Conservation (phyloP, 257 asterid genomes). For the Nicotiana obtusifolia region DNA sequence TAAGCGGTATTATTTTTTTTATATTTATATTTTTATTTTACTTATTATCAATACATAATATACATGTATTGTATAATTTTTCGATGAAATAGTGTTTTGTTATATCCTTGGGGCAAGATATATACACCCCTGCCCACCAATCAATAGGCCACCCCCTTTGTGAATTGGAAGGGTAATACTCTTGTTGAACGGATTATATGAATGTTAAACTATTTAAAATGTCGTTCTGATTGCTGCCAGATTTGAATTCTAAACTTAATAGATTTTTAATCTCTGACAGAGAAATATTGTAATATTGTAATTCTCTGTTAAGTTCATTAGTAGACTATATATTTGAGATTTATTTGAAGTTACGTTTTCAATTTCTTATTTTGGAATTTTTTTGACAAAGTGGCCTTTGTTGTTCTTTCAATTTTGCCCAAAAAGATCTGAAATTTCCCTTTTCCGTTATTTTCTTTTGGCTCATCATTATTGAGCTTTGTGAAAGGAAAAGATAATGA, state of each 20-base stretch:
- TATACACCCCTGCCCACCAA: neutral
- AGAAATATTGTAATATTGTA: neutral
- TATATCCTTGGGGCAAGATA: no score
- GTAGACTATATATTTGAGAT: neutral
- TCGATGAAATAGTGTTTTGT: no score
- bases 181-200: neutral
- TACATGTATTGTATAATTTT: no score
- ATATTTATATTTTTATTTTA: no score
- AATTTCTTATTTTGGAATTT: neutral
- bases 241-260: neutral
- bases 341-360: neutral
- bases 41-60: no score
- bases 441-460: no score
- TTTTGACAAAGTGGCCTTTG: neutral
- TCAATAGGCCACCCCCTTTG: neutral
- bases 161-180: neutral
- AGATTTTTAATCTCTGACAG: neutral
- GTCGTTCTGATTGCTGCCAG: neutral
- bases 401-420: neutral
- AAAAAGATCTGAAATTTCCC: no score
- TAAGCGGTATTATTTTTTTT: no score
- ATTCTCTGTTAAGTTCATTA: neutral
- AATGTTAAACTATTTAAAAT: neutral
- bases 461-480: no score
- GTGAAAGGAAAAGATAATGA: no score